Evolutionary conservation across 306 rosid genomes (phyloP), one percentile per base, ranked within the genome.

Genomic region (Urtica urens): DNA sequence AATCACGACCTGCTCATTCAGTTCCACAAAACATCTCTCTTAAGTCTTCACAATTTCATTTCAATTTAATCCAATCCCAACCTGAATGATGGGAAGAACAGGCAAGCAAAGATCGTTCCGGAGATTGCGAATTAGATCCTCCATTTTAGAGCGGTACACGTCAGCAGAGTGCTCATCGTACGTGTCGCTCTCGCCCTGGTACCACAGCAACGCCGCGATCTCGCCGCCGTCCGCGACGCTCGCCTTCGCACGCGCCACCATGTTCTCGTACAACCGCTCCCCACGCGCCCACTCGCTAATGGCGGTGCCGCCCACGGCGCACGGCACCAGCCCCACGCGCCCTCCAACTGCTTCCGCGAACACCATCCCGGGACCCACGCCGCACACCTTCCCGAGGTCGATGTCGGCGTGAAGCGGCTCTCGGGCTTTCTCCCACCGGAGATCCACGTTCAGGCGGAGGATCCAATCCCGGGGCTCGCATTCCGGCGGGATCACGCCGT

Each of bases 251-350:
- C 96, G 59, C 80, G 59, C 56, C 68, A 88, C 72, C 95, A 81
- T 88, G 0, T 69, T 65, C 50, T 81, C 82, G 42, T 88, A 88
- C 73, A 81, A 33, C 15, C 65, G 55, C 59, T 81, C 63, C 20
- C 95, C 95, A 59, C 86, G 96, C 72, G 80, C 96, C 96, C 93
- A 88, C 64, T 88, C 93, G 59, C 49, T 78, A 0, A 88, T 72
- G 16, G 95, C 80, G 3, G 93, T 88, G 17, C 93, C 93, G 0
- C 96, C 93, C 34, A 81, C 93, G 2, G 95, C 95, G 39, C 93
- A 84, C 1, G 97, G 97, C 28, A 84, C 95, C 5, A 84, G 43
- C 0, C 80, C 90, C 34, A 81, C 1, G 40, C 40, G 40, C 58
- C 15, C 68, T 46, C 75, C 60, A 46, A 76, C 66, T 1, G 48